Evolutionary conservation across 2,329 filamentous ascomycete genomes (phyloP), one percentile per base, ranked within the genome.

Genomic region (Aureobasidium sp.): DNA sequence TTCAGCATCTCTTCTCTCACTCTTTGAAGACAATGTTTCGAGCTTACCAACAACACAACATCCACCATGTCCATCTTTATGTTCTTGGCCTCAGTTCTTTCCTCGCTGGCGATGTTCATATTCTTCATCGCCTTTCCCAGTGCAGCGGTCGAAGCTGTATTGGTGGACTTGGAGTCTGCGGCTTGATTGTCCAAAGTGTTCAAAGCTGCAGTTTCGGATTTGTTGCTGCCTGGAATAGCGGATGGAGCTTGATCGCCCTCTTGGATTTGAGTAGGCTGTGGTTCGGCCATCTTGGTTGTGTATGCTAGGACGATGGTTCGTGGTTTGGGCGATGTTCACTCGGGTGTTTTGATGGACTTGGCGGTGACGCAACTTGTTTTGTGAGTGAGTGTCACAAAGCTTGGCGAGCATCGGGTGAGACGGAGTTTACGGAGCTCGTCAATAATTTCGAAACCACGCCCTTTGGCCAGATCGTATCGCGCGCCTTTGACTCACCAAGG

Each of bases 31-130:
- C 11, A 17, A 8, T 35, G 11, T 17, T 11, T n/a, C 15, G 24
- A 12, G 77, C 84, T 66, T 71, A 89, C 87, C 72, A 93, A 71
- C 54, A 93, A 74, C 5, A 81, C 74, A 5, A 93, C 87, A 72
- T 93, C 88, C 2, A 82, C 84, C 6, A 83, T 75, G 64, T 91
- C 88, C 49, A 93, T 84, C 78, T 92, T 93, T 70, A 91, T 82
- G 22, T 72, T 67, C 66, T 75, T 78, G 9, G 29, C 48, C 54
- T 44, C 52, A 15, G 52, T 8, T 9, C 44, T 42, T 3, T n/a
- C 35, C 1, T 29, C 35, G 15, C 9, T 29, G 8, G 50, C 15
- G 31, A 77, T 70, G 50, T 70, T 72, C 19, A 91, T 76, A 48
- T 80, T 81, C 77, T 86, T 84, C 81, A 91, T 88, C 29, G 88